A percentile compares a stretch with the other conserved stretches of the same genome.
phyloP scores from a whole-genome alignment of 257 asterid genomes.

The Cruciata laevipes region DNA sequence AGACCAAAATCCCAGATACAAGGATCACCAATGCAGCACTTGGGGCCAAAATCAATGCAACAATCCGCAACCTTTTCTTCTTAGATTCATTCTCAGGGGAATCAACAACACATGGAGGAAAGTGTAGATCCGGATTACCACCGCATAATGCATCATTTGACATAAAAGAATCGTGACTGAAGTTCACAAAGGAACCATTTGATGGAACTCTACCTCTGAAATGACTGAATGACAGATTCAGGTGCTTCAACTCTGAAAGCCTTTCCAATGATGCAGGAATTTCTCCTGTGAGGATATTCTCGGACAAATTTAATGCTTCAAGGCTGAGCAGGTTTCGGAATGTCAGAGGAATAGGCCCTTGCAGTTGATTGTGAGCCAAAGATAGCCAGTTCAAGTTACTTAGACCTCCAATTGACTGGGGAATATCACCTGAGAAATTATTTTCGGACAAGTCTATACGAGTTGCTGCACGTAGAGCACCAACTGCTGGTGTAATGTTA shows the following conservation, averaged over 20 bases:
- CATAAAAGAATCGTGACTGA: too few species aligned
- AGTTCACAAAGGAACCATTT: too few species aligned
- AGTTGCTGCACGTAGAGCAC: neutral
- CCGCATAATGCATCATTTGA: too few species aligned
- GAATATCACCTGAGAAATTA: too few species aligned
- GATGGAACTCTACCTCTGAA: neutral
- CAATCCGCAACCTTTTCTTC: neutral
- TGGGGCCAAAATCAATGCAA: neutral
- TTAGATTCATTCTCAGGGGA: too few species aligned
- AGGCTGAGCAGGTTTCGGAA: neutral
- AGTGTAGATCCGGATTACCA: neutral
- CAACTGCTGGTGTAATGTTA: neutral
- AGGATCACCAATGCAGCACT: neutral
- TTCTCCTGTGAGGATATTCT: too few species aligned
- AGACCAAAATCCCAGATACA: neutral
- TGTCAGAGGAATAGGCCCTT: slow-evolving; percentile 3
- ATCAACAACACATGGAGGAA: too few species aligned
- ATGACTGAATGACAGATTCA: slow-evolving; percentile 10
- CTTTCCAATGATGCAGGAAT: too few species aligned
- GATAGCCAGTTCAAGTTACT: too few species aligned
- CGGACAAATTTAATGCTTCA: neutral
- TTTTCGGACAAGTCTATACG: neutral
- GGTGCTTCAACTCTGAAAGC: too few species aligned
- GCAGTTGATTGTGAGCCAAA: neutral
- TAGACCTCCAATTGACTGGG: too few species aligned